phyloP scores from a whole-genome alignment of 345 rosid genomes.

The Lumnitzera racemosa region DNA sequence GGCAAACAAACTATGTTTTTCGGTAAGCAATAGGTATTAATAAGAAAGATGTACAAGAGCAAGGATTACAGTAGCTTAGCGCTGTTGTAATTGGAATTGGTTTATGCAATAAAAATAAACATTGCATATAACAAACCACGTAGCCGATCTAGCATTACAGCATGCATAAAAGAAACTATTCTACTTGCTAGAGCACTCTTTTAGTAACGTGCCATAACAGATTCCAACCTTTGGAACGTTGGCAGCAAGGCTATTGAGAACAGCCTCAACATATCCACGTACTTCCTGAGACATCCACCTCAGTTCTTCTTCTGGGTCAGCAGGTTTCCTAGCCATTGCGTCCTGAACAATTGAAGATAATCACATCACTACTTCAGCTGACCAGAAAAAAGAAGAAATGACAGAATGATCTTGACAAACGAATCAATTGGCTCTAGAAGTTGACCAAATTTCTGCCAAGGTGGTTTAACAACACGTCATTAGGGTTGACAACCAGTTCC shows the following conservation, averaged over 20 bases:
- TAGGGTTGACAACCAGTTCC: neutral
- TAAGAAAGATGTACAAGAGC: constrained; percentile 1
- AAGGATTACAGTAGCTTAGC: neutral
- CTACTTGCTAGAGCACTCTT: too few relatives aligned
- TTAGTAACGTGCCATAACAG: too few relatives aligned
- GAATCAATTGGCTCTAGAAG: neutral
- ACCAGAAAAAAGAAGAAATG: neutral
- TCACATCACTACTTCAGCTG: too few relatives aligned
- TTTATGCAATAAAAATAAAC: too few relatives aligned
- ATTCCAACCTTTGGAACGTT: constrained; percentile 82
- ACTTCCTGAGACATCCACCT: constrained; percentile 99
- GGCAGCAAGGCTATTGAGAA: constrained; percentile 97
- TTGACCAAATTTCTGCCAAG: neutral
- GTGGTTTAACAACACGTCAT: neutral
- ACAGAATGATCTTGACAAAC: neutral
- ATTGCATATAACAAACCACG: too few relatives aligned
- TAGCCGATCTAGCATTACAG: too few relatives aligned
- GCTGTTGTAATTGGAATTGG: too few relatives aligned
- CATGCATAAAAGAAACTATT: constrained; percentile 7
- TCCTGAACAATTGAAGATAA: constrained; percentile 32
- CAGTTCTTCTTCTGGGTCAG: constrained; percentile 98
- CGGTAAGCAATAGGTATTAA: neutral
- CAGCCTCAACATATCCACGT: constrained; percentile 99
- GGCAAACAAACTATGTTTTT: neutral
- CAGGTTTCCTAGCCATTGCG: constrained; percentile 83